phyloP scores from a whole-genome alignment of 768 basidiomycete genomes.

The Gautieria morchelliformis region DNA sequence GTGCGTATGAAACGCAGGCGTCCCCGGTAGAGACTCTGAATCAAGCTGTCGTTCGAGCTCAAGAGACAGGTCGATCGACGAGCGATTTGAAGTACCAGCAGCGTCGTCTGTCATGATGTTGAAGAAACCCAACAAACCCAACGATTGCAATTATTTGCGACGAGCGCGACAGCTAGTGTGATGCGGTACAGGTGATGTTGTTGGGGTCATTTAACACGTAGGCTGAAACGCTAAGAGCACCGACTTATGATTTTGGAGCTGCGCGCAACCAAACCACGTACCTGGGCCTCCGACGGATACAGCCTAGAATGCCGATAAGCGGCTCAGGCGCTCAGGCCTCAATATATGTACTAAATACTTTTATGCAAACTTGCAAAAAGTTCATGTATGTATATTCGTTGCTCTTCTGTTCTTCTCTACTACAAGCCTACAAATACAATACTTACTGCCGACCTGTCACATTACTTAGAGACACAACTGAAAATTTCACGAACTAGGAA shows the following conservation, averaged over 20 bases:
- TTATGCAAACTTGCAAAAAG: background rate
- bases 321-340: too few species aligned
- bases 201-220: background rate
- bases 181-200: background rate
- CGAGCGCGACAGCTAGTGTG: background rate
- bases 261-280: background rate
- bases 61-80: constrained; percentile 59
- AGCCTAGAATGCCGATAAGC: too few species aligned
- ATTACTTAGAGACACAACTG: background rate
- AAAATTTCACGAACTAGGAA: background rate
- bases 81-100: constrained; percentile 1
- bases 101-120: background rate
- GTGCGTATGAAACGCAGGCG: constrained; percentile 18
- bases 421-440: constrained; percentile 1
- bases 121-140: background rate
- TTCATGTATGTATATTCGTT: background rate
- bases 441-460: background rate
- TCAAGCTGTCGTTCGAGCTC: constrained; percentile 68
- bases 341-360: too few species aligned
- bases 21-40: constrained; percentile 39
- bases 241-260: background rate
- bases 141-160: background rate
- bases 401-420: background rate
- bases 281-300: background rate
- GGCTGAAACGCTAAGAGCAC: background rate